Evolutionary conservation across 1,139 yeast genomes (phyloP).

Genomic region (Geotrichum bryndzae): DNA sequence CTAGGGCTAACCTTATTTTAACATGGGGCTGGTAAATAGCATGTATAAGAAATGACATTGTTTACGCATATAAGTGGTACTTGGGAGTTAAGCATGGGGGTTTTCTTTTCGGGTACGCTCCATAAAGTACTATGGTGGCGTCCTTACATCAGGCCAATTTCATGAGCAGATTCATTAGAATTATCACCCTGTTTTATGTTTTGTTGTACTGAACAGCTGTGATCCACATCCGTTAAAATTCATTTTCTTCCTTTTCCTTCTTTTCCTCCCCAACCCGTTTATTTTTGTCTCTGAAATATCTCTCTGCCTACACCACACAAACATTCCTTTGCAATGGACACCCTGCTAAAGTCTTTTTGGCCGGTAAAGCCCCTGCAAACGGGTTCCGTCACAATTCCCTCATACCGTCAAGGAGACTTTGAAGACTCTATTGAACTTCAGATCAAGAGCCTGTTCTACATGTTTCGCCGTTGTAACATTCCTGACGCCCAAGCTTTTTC

Average conservation of each 20-base stretch:
- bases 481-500: conserved; percentile 39
- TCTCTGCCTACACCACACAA: neutral
- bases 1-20: neutral
- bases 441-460: conserved; percentile 50
- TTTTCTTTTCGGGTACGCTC: neutral
- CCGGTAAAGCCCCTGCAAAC: neutral
- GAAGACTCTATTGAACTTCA: conserved; percentile 57
- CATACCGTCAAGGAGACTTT: conserved; percentile 35
- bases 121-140: neutral
- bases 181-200: neutral
- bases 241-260: neutral
- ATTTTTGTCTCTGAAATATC: neutral
- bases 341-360: conserved; percentile 17
- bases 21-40: neutral
- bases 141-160: neutral
- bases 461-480: conserved; percentile 50
- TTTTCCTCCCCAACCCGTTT: neutral
- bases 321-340: conserved; percentile 7
- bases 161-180: neutral
- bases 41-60: neutral
- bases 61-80: neutral
- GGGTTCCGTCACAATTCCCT: conserved; percentile 3
- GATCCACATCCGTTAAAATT: neutral
- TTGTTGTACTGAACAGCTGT: neutral
- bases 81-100: neutral